Base-by-base conservation (phyloP, 257 asterid species). In the Sherardia arvensis region DNA sequence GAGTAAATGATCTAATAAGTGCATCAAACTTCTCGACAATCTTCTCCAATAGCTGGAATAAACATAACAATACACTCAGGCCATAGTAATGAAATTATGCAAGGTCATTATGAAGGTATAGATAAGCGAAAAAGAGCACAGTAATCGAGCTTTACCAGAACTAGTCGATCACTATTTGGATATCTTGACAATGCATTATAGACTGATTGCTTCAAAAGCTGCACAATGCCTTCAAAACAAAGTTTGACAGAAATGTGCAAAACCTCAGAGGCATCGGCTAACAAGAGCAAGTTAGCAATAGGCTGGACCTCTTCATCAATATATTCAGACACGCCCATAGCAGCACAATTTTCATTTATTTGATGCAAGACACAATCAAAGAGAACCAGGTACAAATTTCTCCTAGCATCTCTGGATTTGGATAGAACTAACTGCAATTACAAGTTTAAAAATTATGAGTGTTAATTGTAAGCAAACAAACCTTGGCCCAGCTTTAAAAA, bases 231-330 rank as follows among this genome's bases (percentile, higher is more conserved):
- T 74, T 93, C 97, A 72, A 90, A 87, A 29, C 99, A 95, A 77
- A 93, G 81, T 80, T 87, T 90, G 74, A 90, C 94, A 64, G 97
- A 87, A 63, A 88, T 83, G 80, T 90, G 88, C 70, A 93, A 78
- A 36, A 94, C 97, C 87, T 93, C 99, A 55, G 99, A 85, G 68
- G 94, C 97, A 80, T 93, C 97, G 62, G 96, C 97, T 57, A 87
- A 95, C 81, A 87, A 78, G 48, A 93, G 99, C 85, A 87, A 85
- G 72, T 86, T 79, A 73, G 97, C 94, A 77, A 93, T 91, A 65
- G 96, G 96, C 68, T 85, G 95, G 73, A 85, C 86, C 81, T 93
- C 99, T 68, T 93, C 95, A 64, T 87, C 95, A 71, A 92, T 81
- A 60, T 90, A 93, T 74, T 90, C 99, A 18, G 96, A 93, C 74